Percentiles rank a stretch among this genome's conserved stretches.
Conservation (phyloP, 345 rosid species). For the Balakata baccata region DNA sequence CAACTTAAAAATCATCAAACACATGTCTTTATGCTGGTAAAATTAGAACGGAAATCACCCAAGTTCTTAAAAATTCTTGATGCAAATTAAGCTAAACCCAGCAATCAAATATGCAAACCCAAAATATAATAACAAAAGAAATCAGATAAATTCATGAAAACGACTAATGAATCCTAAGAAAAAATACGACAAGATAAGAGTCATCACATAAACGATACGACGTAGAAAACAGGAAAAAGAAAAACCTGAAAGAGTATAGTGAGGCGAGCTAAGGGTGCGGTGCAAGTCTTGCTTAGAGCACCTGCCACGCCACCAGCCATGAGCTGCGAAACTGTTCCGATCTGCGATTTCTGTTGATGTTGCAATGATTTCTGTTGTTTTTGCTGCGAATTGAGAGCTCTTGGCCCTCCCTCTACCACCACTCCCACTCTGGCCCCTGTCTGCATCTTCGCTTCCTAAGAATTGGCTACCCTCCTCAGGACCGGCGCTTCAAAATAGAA, state of each 20-base stretch:
- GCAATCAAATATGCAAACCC: neutral
- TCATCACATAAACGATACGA: neutral
- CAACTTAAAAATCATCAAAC: neutral
- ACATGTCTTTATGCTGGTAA: neutral
- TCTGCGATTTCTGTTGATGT: constrained; percentile 25
- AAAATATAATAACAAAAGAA: neutral
- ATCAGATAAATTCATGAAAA: neutral
- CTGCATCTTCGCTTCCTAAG: constrained; percentile 43
- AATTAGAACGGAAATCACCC: neutral
- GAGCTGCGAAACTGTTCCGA: constrained; percentile 29
- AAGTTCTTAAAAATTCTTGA: neutral
- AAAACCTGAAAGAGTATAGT: constrained; percentile 36
- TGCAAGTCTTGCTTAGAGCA: constrained; percentile 33
- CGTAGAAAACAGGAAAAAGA: neutral
- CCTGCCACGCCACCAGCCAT: constrained; percentile 35
- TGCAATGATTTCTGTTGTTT: constrained; percentile 8
- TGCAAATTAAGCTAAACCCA: neutral
- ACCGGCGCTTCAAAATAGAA: neutral
- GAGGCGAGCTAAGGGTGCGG: constrained; percentile 38
- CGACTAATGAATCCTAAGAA: neutral
- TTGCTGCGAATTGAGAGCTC: constrained; percentile 22
- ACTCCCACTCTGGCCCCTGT: constrained; percentile 83
- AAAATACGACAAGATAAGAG: neutral
- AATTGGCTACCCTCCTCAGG: neutral
- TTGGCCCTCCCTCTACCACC: constrained; percentile 48